Conservation (phyloP, 345 rosid species). For the Syzygium aromaticum region DNA sequence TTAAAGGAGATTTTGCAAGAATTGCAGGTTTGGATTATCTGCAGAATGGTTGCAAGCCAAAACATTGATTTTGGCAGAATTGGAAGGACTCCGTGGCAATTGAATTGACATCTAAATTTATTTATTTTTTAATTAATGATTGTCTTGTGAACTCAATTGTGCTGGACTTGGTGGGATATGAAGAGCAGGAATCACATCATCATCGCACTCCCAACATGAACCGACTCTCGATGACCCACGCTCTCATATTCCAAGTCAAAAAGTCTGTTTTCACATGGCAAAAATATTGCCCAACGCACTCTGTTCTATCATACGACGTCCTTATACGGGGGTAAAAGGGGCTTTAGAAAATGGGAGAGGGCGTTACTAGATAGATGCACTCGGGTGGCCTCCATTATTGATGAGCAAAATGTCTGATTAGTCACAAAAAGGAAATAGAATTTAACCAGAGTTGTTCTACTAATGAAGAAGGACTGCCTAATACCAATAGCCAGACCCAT, state of each 20-base stretch:
- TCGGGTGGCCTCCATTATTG: neutral
- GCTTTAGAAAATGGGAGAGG: neutral
- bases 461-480: too few species aligned
- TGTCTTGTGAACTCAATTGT: neutral
- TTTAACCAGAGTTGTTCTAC: too few species aligned
- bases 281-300: neutral
- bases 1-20: neutral
- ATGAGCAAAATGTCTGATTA: too few species aligned
- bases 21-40: neutral
- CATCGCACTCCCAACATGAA: neutral
- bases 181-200: neutral
- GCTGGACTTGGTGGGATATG: neutral
- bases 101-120: neutral
- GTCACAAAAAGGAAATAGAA: too few species aligned
- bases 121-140: neutral
- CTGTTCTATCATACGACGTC: neutral
- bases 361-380: neutral
- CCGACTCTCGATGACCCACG: neutral
- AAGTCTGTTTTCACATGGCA: neutral
- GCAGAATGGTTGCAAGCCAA: neutral
- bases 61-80: neutral
- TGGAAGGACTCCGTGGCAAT: neutral
- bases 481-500: too few species aligned
- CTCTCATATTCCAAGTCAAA: neutral
- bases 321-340: neutral